These are phyloP conservation scores for Paramecium bursaria DNA, from an alignment of 73 alveolate species.

Conservation along the genomic window DNA sequence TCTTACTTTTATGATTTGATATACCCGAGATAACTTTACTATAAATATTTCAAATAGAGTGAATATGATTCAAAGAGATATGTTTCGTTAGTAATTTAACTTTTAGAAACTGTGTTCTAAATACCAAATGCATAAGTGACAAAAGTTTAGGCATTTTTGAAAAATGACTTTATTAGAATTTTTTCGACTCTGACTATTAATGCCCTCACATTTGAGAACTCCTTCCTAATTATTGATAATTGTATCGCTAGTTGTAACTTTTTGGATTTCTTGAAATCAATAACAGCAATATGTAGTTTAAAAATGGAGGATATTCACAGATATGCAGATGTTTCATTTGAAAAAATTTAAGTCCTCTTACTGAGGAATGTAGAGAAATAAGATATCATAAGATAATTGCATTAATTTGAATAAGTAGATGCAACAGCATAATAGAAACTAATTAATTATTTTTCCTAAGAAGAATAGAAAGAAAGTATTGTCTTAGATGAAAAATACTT, in stretches of 20 bases:
- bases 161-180: slow-evolving; percentile 31
- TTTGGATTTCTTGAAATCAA: slow-evolving; percentile 25
- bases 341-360: slow-evolving; percentile 11
- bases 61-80: slow-evolving; percentile 38
- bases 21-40: slow-evolving; percentile 47
- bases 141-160: slow-evolving; percentile 21
- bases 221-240: slow-evolving; percentile 26
- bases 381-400: neutral
- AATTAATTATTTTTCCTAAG: slow-evolving; percentile 6
- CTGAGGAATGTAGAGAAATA: slow-evolving; percentile 25
- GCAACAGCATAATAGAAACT: slow-evolving; percentile 4
- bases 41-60: slow-evolving; percentile 15
- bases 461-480: slow-evolving; percentile 40
- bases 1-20: slow-evolving; percentile 39
- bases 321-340: slow-evolving; percentile 54
- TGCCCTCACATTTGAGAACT: slow-evolving; percentile 45
- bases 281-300: slow-evolving; percentile 40
- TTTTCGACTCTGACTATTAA: slow-evolving; percentile 28
- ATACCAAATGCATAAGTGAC: neutral
- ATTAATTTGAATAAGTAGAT: slow-evolving; percentile 30
- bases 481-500: slow-evolving; percentile 53
- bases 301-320: slow-evolving; percentile 34
- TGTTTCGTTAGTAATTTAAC: neutral
- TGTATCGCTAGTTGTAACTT: neutral
- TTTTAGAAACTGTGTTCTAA: slow-evolving; percentile 30